phyloP scores from a whole-genome alignment of 306 rosid genomes.

The Corylus americana region DNA sequence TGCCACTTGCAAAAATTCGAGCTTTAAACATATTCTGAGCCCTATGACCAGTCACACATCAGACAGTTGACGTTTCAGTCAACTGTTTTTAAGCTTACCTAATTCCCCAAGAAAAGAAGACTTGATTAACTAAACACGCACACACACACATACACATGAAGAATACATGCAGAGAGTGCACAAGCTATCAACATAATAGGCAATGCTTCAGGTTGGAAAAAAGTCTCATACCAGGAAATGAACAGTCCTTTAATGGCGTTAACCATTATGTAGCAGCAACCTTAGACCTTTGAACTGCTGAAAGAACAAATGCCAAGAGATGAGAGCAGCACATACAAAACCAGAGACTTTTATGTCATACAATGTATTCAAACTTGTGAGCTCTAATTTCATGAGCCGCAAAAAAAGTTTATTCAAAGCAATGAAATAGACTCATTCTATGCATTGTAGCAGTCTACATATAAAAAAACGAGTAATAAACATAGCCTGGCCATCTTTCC shows the following conservation, averaged over 20 bases:
- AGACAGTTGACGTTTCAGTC: not conserved
- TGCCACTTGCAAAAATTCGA: not conserved
- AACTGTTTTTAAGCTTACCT: not conserved
- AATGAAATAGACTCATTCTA: not conserved
- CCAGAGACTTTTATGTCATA: no score
- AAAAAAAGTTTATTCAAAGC: not conserved
- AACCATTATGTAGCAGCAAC: slow-evolving; percentile 36
- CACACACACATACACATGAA: not conserved
- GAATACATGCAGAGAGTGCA: not conserved
- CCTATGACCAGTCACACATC: not conserved
- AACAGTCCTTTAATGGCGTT: slow-evolving; percentile 53
- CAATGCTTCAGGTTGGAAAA: not conserved
- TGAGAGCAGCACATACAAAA: not conserved
- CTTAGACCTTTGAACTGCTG: slow-evolving; percentile 24
- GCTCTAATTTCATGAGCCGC: not conserved
- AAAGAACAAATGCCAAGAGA: slow-evolving; percentile 12
- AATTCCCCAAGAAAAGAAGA: not conserved
- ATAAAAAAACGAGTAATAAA: not conserved
- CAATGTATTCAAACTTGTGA: not conserved
- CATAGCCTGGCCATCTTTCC: not conserved
- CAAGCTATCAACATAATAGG: not conserved
- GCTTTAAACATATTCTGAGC: not conserved
- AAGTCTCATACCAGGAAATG: slow-evolving; percentile 49
- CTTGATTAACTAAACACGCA: not conserved
- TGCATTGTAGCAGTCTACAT: not conserved